Evolutionary conservation across 2,329 filamentous ascomycete species (phyloP).

Genomic region (Aureobasidium sp.): DNA sequence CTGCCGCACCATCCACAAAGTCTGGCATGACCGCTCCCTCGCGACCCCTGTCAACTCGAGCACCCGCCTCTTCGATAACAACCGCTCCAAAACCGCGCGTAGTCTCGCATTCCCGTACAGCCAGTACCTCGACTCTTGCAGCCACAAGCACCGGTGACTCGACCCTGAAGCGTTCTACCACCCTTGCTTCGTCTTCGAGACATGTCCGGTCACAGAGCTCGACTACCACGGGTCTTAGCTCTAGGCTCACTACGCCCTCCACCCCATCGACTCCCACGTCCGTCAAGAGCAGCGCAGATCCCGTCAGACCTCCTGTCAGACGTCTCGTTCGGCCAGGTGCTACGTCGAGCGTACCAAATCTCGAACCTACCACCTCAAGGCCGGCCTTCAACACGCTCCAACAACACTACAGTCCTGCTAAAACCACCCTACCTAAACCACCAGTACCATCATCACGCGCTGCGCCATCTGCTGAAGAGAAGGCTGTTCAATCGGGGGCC

Average conservation of each 20-base stretch:
- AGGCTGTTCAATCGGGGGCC: constrained; percentile 52
- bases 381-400: constrained; percentile 58
- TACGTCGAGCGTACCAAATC: not conserved
- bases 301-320: not conserved
- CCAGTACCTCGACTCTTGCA: not conserved
- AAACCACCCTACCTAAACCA: constrained; percentile 54
- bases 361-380: constrained; percentile 24
- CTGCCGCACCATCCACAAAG: not conserved
- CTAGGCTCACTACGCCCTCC: not conserved
- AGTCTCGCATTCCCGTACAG: not conserved
- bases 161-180: not conserved
- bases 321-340: not conserved
- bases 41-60: not conserved
- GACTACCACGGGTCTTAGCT: not conserved
- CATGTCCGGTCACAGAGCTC: constrained; percentile 8
- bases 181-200: not conserved
- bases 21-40: not conserved
- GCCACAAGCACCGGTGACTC: not conserved
- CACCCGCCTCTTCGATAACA: not conserved
- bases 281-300: not conserved
- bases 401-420: constrained; percentile 61
- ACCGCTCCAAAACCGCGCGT: not conserved
- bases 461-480: constrained; percentile 54
- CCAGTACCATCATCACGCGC: constrained; percentile 43
- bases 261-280: not conserved